Percentiles rank a stretch among this genome's conserved stretches.
These are phyloP conservation scores for Ceratobasidium papillatum DNA, from an alignment of 1,284 basidiomycete species.

Conservation along the genomic window DNA sequence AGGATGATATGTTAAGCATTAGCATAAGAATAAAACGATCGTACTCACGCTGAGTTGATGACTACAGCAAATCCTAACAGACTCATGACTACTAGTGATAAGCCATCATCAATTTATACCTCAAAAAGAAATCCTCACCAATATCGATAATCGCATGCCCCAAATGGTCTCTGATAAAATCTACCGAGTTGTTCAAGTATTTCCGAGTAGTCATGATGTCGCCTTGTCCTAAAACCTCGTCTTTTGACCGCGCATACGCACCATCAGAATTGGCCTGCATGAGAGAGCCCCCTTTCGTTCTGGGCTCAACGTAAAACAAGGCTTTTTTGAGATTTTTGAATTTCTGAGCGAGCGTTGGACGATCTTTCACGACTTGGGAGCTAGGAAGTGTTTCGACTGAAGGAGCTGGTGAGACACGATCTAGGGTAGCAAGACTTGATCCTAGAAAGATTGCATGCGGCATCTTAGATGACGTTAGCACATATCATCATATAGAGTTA, in stretches of 20 bases:
- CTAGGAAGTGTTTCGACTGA: background rate
- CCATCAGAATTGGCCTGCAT: background rate
- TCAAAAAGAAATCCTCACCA: slow-evolving; percentile 50
- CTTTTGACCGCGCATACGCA: too few species aligned
- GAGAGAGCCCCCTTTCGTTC: background rate
- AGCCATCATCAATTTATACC: background rate
- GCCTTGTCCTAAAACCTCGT: too few species aligned
- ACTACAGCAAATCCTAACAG: slow-evolving; percentile 84
- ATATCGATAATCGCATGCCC: slow-evolving; percentile 79
- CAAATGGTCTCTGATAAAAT: slow-evolving; percentile 78
- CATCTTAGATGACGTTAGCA: slow-evolving; percentile 52
- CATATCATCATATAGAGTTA: background rate
- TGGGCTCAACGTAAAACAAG: slow-evolving; percentile 5
- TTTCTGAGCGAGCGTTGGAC: background rate
- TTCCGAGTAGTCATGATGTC: slow-evolving; percentile 5
- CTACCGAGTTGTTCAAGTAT: slow-evolving; percentile 48
- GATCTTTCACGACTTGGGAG: background rate
- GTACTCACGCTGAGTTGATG: slow-evolving; percentile 79
- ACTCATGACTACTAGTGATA: slow-evolving; percentile 49
- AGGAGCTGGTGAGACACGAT: slow-evolving; percentile 59
- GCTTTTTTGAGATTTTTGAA: background rate
- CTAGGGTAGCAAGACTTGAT: slow-evolving; percentile 83
- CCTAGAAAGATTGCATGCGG: slow-evolving; percentile 93
- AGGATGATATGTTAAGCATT: background rate
- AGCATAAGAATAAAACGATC: background rate